Percentiles rank a stretch among this genome's conserved stretches.
These are phyloP conservation scores for Phytopythium ostracodes DNA, from an alignment of 352 stramenopile genomes.

Conservation along the genomic window DNA sequence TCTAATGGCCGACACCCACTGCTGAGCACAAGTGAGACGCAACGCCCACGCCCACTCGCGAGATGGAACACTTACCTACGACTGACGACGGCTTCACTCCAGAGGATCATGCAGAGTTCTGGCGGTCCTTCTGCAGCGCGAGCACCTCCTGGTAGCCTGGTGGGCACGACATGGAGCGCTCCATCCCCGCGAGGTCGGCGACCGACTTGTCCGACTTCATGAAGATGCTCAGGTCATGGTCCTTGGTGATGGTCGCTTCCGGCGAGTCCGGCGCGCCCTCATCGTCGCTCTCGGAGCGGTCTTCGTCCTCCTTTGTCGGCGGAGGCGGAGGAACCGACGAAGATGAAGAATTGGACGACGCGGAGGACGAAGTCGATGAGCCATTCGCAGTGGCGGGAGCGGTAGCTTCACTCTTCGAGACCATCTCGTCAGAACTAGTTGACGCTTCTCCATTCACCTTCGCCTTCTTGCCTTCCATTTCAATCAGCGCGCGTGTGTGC, in stretches of 20 bases:
- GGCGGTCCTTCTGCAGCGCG: conserved; percentile 21
- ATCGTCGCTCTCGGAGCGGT: conserved; percentile 18
- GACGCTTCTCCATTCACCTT: conserved; percentile 9
- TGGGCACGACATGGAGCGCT: conserved; percentile 76
- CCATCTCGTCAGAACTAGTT: neutral
- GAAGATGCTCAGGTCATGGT: conserved; percentile 79
- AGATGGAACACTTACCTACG: neutral
- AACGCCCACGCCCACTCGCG: neutral
- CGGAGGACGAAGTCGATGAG: conserved; percentile 1
- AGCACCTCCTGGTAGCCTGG: conserved; percentile 66
- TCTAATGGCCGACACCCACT: neutral
- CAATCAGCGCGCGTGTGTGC: conserved; percentile 49
- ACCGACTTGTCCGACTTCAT: conserved; percentile 73
- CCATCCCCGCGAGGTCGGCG: conserved; percentile 49
- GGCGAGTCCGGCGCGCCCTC: conserved; percentile 19
- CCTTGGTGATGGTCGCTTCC: conserved; percentile 63
- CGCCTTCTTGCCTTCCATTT: conserved; percentile 27
- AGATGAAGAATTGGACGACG: neutral
- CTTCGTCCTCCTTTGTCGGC: conserved; percentile 20
- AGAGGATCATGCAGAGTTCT: conserved; percentile 13
- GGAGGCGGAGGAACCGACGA: conserved; percentile 11
- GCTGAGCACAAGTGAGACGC: neutral
- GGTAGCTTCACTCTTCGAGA: neutral
- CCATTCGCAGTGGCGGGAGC: conserved; percentile 3
- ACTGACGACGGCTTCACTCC: neutral